phyloP scores from a whole-genome alignment of 208 protist genomes.

The Leishmania lainsoni region DNA sequence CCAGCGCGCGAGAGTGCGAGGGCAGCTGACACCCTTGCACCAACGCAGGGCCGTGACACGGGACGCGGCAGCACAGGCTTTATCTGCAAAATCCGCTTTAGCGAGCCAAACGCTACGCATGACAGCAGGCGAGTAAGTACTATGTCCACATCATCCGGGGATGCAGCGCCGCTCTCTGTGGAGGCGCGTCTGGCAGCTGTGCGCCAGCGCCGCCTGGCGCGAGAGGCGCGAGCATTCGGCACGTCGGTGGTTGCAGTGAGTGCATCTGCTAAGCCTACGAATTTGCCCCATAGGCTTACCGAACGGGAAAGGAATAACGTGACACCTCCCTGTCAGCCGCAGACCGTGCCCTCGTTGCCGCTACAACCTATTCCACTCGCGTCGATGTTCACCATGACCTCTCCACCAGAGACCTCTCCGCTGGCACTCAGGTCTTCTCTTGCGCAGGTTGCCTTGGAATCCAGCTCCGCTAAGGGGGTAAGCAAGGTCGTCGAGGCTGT shows the following conservation, averaged over 20 bases:
- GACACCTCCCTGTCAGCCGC: not conserved
- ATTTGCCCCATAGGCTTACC: not conserved
- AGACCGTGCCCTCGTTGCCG: not conserved
- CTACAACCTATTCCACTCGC: not conserved
- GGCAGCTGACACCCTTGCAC: not conserved
- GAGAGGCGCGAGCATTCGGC: not conserved
- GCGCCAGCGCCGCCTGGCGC: conserved; percentile 8
- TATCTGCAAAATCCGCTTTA: conserved; percentile 1
- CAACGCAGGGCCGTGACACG: not conserved
- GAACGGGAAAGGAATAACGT: too few species aligned
- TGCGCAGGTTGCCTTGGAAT: not conserved
- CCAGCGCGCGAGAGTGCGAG: not conserved
- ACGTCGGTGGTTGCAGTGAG: not conserved
- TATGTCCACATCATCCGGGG: not conserved
- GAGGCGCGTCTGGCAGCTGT: conserved; percentile 24
- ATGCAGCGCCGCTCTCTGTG: not conserved
- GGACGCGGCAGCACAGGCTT: not conserved
- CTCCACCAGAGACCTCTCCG: not conserved
- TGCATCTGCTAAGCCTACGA: not conserved
- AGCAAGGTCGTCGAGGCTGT: not conserved
- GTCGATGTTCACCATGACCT: not conserved
- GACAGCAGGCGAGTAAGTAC: not conserved
- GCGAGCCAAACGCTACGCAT: not conserved
- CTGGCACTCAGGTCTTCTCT: too few species aligned
- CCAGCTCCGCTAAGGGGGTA: not conserved